Percentiles rank a stretch among this genome's conserved stretches.
Conservation (phyloP, 2,329 filamentous ascomycete species). For the Lojkania enalia region DNA sequence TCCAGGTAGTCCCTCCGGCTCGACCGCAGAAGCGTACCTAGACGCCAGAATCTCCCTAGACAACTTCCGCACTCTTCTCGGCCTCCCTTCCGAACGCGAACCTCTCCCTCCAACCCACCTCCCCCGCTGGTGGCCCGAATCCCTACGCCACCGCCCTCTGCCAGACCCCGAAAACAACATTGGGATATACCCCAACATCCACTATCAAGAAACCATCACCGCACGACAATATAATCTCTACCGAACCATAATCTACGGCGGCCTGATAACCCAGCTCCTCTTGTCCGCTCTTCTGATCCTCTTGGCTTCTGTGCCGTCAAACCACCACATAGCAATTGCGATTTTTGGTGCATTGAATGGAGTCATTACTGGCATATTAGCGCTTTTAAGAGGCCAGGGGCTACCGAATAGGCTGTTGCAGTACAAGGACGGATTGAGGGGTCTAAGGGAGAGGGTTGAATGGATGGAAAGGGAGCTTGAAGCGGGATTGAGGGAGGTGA, state of each 20-base stretch:
- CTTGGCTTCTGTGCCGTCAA: constrained; percentile 33
- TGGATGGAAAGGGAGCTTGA: constrained; percentile 43
- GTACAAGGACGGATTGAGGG: constrained; percentile 34
- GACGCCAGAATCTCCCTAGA: constrained; percentile 16
- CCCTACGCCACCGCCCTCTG: constrained; percentile 7
- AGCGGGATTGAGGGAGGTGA: constrained; percentile 30
- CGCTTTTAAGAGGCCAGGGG: constrained; percentile 42
- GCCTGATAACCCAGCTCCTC: constrained; percentile 37
- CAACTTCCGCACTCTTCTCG: constrained; percentile 21
- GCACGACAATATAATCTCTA: constrained; percentile 27
- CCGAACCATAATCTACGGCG: constrained; percentile 30
- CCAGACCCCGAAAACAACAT: constrained; percentile 17
- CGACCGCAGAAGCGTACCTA: constrained; percentile 13
- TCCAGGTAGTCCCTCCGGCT: neutral
- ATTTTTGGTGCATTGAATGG: constrained; percentile 28
- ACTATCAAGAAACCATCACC: constrained; percentile 14
- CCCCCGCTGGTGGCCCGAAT: constrained; percentile 16
- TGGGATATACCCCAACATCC: constrained; percentile 20
- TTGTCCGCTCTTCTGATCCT: constrained; percentile 43
- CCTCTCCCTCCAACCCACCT: constrained; percentile 8
- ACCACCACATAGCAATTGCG: constrained; percentile 20
- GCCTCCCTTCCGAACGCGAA: constrained; percentile 12
- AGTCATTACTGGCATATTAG: constrained; percentile 37
- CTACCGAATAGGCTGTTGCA: constrained; percentile 41
- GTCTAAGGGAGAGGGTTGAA: constrained; percentile 39